Evolutionary conservation across 1,284 basidiomycete species (phyloP), one percentile per base, ranked within the genome.

Genomic region (Leccinum ponderosum): DNA sequence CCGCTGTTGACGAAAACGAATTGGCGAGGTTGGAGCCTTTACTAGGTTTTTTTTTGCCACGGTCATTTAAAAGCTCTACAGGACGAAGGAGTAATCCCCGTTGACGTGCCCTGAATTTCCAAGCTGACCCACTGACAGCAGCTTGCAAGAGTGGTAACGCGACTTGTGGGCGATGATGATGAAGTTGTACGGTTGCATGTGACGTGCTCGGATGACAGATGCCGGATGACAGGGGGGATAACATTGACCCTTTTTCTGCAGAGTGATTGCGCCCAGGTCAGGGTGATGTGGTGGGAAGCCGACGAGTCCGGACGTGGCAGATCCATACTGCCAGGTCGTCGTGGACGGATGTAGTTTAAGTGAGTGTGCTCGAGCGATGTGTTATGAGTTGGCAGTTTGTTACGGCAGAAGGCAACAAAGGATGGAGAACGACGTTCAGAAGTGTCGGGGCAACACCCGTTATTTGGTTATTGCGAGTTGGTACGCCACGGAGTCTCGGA

Each of bases 401-500:
- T 42, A 42, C 55, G 56, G 66, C 52, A 57, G 27, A 54, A 6
- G 53, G 22, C 22, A 52, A 56, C 25, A 27, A 31, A 54, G 58
- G 57, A 48, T 51, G 56, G 47, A 27, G 44, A 56, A 53, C 31
- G 17, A 25, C 48, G 22, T 25, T 15, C 48, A 50, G 48, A 25
- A 27, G 25, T 25, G 48, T 50, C 15, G 48, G 20, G 48, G 11
- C 44, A 47, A 47, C 29, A 35, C 52, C 31, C 35, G 58, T 55
- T 44, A 52, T 56, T 53, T 51, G 57, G 57, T 54, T 42, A 54
- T 37, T 58, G 53, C 25, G 29, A 47, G 39, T 8, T 27, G n/a
- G 42, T 31, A 35, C 27, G 71, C 59, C 69, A 73, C 69, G 71
- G 70, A 72, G 71, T 66, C 66, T 63, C 71, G 71, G 71, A 72